Percentiles rank a stretch among this genome's conserved stretches.
Evolutionary conservation across 306 rosid genomes (phyloP).

Genomic region (Rosa multiflora): DNA sequence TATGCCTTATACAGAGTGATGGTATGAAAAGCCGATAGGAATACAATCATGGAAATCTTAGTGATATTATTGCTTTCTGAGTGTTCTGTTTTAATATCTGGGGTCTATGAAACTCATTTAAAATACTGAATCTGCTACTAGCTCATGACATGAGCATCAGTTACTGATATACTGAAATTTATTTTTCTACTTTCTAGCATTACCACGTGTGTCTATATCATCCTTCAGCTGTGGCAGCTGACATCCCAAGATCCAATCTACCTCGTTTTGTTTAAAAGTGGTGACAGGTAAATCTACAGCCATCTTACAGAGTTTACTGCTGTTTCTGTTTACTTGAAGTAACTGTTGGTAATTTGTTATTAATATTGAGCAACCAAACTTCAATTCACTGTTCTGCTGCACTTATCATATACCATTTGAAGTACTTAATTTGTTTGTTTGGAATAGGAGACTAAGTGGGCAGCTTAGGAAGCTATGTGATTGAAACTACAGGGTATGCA

Average conservation of each 20-base stretch:
- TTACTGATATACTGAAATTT: not conserved
- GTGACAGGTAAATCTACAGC: slow-evolving; percentile 60
- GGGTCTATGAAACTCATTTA: not conserved
- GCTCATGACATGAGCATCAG: not conserved
- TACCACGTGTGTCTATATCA: slow-evolving; percentile 58
- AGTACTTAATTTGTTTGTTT: not conserved
- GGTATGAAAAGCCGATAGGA: not conserved
- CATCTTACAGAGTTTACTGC: not conserved
- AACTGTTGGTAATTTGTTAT: not conserved
- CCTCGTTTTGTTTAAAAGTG: slow-evolving; percentile 46
- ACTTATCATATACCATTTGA: not conserved
- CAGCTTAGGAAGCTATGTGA: not conserved
- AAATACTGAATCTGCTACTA: not conserved
- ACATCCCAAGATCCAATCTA: slow-evolving; percentile 63
- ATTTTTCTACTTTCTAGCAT: slow-evolving; percentile 42
- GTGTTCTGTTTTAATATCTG: not conserved
- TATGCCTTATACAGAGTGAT: not conserved
- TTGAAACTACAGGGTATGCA: not conserved
- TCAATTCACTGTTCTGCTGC: not conserved
- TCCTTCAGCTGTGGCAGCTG: slow-evolving; percentile 56
- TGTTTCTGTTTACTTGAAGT: not conserved
- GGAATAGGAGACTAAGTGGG: not conserved
- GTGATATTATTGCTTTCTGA: not conserved
- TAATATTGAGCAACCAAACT: not conserved
- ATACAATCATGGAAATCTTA: not conserved